A percentile compares a stretch with the other conserved stretches of the same genome.
Conservation (phyloP, 495 filamentous ascomycete genomes). For the Tetracladium setigerum region DNA sequence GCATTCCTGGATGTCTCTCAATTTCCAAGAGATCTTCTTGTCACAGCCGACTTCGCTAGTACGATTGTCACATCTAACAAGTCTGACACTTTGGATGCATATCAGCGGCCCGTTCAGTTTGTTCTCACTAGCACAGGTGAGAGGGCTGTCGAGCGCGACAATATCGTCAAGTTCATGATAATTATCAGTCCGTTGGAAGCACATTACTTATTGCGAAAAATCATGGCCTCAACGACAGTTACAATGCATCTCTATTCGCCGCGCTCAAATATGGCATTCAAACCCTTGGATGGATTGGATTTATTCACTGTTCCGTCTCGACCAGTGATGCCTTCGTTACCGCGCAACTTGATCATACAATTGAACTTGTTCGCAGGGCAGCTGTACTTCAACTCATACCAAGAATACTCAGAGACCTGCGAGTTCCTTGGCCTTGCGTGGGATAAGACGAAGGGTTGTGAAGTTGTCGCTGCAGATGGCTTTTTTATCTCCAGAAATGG, state of each 20-base stretch:
- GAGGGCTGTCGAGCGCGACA: background rate
- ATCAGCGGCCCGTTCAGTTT: conserved; percentile 50
- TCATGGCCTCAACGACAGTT: conserved; percentile 26
- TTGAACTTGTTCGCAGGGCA: conserved; percentile 61
- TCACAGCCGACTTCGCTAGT: conserved; percentile 44
- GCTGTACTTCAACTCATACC: conserved; percentile 45
- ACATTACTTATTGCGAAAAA: conserved; percentile 33
- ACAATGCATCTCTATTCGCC: conserved; percentile 50
- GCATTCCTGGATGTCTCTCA: conserved; percentile 18
- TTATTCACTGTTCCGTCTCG: conserved; percentile 27
- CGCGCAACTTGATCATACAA: conserved; percentile 25
- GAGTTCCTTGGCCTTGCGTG: conserved; percentile 38
- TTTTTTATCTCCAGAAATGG: conserved; percentile 13
- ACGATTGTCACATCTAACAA: conserved; percentile 29
- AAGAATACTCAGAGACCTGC: conserved; percentile 44
- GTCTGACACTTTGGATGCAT: conserved; percentile 33
- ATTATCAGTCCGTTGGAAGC: conserved; percentile 58
- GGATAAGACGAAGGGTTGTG: conserved; percentile 18
- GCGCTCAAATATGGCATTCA: conserved; percentile 33
- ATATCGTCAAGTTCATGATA: conserved; percentile 28
- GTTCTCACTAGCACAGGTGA: conserved; percentile 30
- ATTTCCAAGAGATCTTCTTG: conserved; percentile 36
- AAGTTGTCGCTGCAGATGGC: conserved; percentile 27
- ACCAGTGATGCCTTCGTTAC: background rate
- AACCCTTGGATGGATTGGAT: conserved; percentile 35